Evolutionary conservation across 176 grass and related monocot genomes (phyloP), one percentile per base, ranked within the genome.

Genomic region (Saccharum spontaneum): DNA sequence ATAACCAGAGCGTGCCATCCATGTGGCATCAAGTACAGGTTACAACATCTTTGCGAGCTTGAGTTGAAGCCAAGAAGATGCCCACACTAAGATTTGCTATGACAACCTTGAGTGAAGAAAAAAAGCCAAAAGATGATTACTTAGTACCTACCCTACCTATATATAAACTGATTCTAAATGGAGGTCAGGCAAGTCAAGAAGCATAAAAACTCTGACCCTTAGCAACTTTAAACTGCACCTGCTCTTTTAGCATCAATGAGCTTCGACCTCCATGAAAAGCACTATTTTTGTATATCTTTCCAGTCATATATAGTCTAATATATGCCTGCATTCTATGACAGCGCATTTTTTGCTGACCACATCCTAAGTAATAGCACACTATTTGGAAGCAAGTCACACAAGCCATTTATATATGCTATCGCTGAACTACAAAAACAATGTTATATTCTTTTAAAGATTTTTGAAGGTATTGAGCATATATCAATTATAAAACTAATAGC

Each of bases 401-500:
- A 84, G 63, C 4, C 63, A 69, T 15, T 54, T 20, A 66, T 28
- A 52, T 26, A 67, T 50, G 18, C 14, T 2, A 8, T 88, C 7
- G 37, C 13, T 40, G 13, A 39, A 71, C 10, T 64, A 64, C 8
- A 50, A 79, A 20, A 57, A 61, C 5, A 87, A 67, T 46, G 16
- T 31, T 69, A 3, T 7, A 71, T 77, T 65, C 43, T 65, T 86
- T 22, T 48, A 34, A 77, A 59, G 23, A 10, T 14, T 16, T 40
- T 55, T 30, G 0, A 85, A 49, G 17, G 38, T 62, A 78, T 66
- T 30, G 55, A 59, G 36, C 15, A 82, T 41, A 49, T 44, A 82
- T 77, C 65, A 78, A 76, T 54, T 49, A n/a, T 49, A 83, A 50
- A 90, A 59, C 61, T 30, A 83, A 49, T 48, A 50, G 23, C 48